Evolutionary conservation across 805 yeast species (phyloP), one percentile per base, ranked within the genome.

Genomic region (Candida peoriensis): DNA sequence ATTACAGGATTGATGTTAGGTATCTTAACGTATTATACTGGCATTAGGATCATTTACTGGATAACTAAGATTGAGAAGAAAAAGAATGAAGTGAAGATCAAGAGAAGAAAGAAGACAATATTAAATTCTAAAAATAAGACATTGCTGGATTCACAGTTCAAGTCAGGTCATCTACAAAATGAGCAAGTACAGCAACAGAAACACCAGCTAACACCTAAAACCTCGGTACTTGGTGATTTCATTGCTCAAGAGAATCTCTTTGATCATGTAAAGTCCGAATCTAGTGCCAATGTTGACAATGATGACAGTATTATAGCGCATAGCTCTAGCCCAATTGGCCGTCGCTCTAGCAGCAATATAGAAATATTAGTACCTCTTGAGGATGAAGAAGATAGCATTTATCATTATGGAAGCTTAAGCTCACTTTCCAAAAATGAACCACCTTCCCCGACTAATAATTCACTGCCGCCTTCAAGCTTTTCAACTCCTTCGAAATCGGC

Each of bases 1-100:
- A 38, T 51, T 19, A 38, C 48, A 1, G 45, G 46, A 1, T 27
- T 49, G 32, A 28, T 49, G 4, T 14, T 51, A 14, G 55, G 55
- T 3, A 34, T 49, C 7, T 28, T 43, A n/a, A 35, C 45, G 1
- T 51, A 51, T 31, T 51, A 46, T 27, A 41, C 44, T 1, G 21
- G 38, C 6, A 34, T 51, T 7, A 39, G 48, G 17, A 20, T 39
- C 16, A 49, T 51, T 8, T 51, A 46, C 21, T 38, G 50, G 47
- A 16, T 46, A 23, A 50, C 55, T 2, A 41, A 41, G 28, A 21
- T 44, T 13, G 52, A 41, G 15, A 21, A 29, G 9, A 32, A 28
- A 24, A 30, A 24, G 27, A 25, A n/a, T 24, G 34, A 27, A 21
- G n/a, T 11, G 28, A 24, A 6, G 20, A 28, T 19, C 14, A 34